phyloP scores from a whole-genome alignment of 495 filamentous ascomycete species.

The Penicillium cosmopolitanum region DNA sequence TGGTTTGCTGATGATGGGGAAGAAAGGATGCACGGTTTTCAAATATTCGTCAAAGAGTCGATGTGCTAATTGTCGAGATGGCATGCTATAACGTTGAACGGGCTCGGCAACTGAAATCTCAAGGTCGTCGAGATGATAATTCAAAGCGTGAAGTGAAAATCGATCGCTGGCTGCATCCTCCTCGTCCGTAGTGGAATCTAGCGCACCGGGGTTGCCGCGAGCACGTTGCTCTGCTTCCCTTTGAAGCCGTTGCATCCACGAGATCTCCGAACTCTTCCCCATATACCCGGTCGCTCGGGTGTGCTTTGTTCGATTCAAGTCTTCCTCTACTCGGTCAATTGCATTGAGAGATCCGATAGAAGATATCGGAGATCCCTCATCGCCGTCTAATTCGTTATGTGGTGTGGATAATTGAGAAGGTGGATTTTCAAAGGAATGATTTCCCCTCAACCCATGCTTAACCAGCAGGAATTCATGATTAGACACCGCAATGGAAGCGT shows the following conservation, averaged over 20 bases:
- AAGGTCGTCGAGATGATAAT: conserved; percentile 62
- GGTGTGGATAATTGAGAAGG: conserved; percentile 12
- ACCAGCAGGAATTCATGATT: not conserved
- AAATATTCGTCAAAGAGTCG: conserved; percentile 57
- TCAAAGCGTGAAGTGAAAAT: conserved; percentile 33
- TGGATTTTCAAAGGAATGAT: conserved; percentile 2
- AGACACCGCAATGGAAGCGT: not conserved
- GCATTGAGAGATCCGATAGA: conserved; percentile 60
- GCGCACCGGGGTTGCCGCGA: conserved; percentile 17
- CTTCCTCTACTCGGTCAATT: conserved; percentile 59
- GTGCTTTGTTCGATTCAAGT: conserved; percentile 50
- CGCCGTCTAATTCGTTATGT: conserved; percentile 13
- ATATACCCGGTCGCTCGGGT: conserved; percentile 57
- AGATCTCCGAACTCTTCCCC: conserved; percentile 64
- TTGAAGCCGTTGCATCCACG: conserved; percentile 56
- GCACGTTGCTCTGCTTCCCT: conserved; percentile 23
- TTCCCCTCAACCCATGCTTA: conserved; percentile 13
- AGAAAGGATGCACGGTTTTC: conserved; percentile 48
- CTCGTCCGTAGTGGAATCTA: conserved; percentile 15
- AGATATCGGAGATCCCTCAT: conserved; percentile 30
- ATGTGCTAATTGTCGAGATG: conserved; percentile 52
- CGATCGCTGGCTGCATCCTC: conserved; percentile 8
- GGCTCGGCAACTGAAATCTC: conserved; percentile 41
- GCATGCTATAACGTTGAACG: conserved; percentile 54
- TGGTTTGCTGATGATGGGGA: conserved; percentile 58